Base-by-base conservation (phyloP, 345 rosid genomes). In the Geranium rotundifolium region DNA sequence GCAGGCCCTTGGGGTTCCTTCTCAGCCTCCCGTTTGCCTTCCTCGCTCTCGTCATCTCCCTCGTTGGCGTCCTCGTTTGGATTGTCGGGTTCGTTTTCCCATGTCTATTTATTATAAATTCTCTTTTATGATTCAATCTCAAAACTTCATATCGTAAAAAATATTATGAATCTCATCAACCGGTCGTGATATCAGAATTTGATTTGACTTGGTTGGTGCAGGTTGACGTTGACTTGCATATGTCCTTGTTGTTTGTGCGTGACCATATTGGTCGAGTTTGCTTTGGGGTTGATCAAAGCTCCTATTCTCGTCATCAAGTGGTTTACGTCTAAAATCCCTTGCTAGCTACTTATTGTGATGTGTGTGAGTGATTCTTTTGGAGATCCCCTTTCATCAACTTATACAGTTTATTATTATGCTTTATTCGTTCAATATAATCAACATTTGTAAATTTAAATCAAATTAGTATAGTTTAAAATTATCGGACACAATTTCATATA, bases 271-370 rank as follows among this genome's bases (percentile, higher is more conserved):
- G 79, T 80, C 16, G 89, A 84, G 76, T 71, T 86, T 17, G 89
- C 86, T 0, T 66, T 81, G 31, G 70, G 75, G n/a, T 69, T 85
- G 81, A 81, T 85, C 72, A 85, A 73, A 73, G 85, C 88, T 65
- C 86, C 91, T 2, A 19, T 83, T 64, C 65, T 17, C 49, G 74
- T 85, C 62, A 73, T 83, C 73, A 64, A 79, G 75, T 85, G 91
- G 86, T 85, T 85, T 74, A 83, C 82, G 58, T 79, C 85, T 52
- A 77, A 83, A 76, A 81, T 81, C 59, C 91, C 91, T 63, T 85
- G 91, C 67, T 81, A 73, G 66, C 50, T 27, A 31, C n/a, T n/a
- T n/a, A n/a, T n/a, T n/a, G n/a, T n/a, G n/a, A n/a, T n/a, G n/a
- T n/a, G n/a, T n/a, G n/a, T n/a, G n/a, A n/a, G n/a, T n/a, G n/a